phyloP scores from a whole-genome alignment of 2,329 filamentous ascomycete genomes.

The Aspergillus udagawae region DNA sequence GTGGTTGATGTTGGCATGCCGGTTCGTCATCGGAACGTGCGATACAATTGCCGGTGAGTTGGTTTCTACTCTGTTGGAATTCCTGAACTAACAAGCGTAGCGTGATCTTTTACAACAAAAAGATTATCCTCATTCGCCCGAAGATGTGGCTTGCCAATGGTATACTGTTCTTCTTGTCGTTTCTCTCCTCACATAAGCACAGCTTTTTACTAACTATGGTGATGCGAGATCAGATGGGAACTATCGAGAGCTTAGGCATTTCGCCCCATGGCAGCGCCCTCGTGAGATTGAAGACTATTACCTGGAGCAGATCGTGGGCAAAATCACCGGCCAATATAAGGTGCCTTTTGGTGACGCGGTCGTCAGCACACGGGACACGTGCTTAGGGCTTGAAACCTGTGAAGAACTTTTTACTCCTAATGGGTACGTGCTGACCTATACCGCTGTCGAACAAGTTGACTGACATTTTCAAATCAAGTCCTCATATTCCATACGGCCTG shows the following conservation, averaged over 20 bases:
- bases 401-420: slow-evolving; percentile 64
- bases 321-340: slow-evolving; percentile 52
- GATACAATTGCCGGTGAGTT: slow-evolving; percentile 58
- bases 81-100: slow-evolving; percentile 7
- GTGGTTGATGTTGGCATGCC: slow-evolving; percentile 62
- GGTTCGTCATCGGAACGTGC: slow-evolving; percentile 57
- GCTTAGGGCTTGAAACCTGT: slow-evolving; percentile 62
- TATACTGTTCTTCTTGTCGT: slow-evolving; percentile 9
- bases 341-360: slow-evolving; percentile 68
- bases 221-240: slow-evolving; percentile 51
- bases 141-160: slow-evolving; percentile 68
- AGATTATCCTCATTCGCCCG: slow-evolving; percentile 67
- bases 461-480: slow-evolving; percentile 31
- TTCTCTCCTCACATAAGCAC: not conserved
- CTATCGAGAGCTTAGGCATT: slow-evolving; percentile 59
- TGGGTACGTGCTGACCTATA: slow-evolving; percentile 17
- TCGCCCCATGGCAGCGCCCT: slow-evolving; percentile 60
- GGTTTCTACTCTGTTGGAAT: not conserved
- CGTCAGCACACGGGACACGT: slow-evolving; percentile 59
- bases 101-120: slow-evolving; percentile 61
- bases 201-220: not conserved
- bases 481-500: slow-evolving; percentile 59
- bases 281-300: slow-evolving; percentile 60
- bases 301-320: slow-evolving; percentile 56
- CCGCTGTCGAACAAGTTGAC: slow-evolving; percentile 10